Conservation (phyloP, 1,284 basidiomycete species). For the Trichosporon sp. region DNA sequence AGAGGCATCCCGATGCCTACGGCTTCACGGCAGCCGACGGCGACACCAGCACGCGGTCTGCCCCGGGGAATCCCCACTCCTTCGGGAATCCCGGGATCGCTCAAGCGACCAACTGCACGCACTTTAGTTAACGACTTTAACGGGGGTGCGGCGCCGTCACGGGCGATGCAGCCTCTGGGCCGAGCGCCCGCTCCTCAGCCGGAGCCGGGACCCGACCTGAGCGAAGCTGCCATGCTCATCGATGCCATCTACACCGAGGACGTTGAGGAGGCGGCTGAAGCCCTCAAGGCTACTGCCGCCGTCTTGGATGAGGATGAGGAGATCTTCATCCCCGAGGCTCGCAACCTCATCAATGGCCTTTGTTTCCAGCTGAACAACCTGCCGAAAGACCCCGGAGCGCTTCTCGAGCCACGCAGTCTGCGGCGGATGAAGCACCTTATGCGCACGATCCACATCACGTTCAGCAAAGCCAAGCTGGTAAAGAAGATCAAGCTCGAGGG, state of each 20-base stretch:
- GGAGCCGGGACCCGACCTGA: not conserved
- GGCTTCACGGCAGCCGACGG: not conserved
- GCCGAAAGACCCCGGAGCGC: constrained; percentile 74
- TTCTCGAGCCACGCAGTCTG: constrained; percentile 70
- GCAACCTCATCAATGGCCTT: constrained; percentile 74
- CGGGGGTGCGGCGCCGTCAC: not conserved
- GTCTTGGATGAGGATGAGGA: constrained; percentile 69
- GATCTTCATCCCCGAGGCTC: constrained; percentile 46
- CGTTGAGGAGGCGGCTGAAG: constrained; percentile 78
- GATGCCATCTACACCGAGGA: constrained; percentile 56
- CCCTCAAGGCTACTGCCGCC: constrained; percentile 83
- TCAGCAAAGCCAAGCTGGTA: constrained; percentile 10
- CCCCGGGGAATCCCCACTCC: constrained; percentile 10
- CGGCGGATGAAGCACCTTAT: constrained; percentile 87
- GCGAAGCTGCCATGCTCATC: constrained; percentile 20
- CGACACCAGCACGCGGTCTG: not conserved
- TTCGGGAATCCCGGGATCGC: not conserved
- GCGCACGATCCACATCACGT: constrained; percentile 56
- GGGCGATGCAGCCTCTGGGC: constrained; percentile 26
- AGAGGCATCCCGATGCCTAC: not conserved
- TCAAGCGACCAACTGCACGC: not conserved
- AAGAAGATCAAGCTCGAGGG: constrained; percentile 13
- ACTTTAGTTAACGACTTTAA: constrained; percentile 1
- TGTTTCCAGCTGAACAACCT: constrained; percentile 52
- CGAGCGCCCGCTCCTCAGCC: not conserved